These are phyloP conservation scores for Arachis stenosperma DNA, from an alignment of 306 rosid species.

Conservation along the genomic window DNA sequence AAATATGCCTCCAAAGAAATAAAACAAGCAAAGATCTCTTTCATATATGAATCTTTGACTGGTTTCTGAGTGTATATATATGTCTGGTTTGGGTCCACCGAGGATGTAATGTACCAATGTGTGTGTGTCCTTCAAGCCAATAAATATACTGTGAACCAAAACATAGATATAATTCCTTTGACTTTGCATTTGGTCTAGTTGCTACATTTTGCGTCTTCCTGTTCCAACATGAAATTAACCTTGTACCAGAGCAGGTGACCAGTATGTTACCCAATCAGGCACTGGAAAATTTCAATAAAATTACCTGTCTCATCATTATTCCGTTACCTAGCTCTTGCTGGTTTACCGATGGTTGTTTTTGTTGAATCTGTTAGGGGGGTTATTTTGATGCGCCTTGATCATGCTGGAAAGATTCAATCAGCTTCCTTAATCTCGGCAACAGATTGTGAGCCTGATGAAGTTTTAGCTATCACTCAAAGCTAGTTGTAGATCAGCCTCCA, in stretches of 20 bases:
- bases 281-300: not conserved
- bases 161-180: too few relatives aligned
- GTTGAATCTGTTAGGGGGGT: slow-evolving; percentile 67
- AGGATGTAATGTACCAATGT: too few relatives aligned
- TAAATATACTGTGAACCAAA: too few relatives aligned
- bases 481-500: slow-evolving; percentile 33
- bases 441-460: slow-evolving; percentile 62
- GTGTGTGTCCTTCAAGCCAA: too few relatives aligned
- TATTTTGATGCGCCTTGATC: slow-evolving; percentile 88
- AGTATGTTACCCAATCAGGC: too few relatives aligned
- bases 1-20: not conserved
- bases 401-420: slow-evolving; percentile 93
- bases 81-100: too few relatives aligned
- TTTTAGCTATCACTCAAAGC: slow-evolving; percentile 48
- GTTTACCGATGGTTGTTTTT: not conserved
- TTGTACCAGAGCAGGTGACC: too few relatives aligned
- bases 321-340: slow-evolving; percentile 8
- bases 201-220: too few relatives aligned
- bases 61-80: too few relatives aligned
- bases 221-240: too few relatives aligned
- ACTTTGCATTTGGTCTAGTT: too few relatives aligned
- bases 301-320: not conserved
- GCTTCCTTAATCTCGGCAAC: slow-evolving; percentile 82
- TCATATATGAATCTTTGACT: too few relatives aligned
- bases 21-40: not conserved